Conservation (phyloP, 345 rosid genomes). For the Cochlearia excelsa region DNA sequence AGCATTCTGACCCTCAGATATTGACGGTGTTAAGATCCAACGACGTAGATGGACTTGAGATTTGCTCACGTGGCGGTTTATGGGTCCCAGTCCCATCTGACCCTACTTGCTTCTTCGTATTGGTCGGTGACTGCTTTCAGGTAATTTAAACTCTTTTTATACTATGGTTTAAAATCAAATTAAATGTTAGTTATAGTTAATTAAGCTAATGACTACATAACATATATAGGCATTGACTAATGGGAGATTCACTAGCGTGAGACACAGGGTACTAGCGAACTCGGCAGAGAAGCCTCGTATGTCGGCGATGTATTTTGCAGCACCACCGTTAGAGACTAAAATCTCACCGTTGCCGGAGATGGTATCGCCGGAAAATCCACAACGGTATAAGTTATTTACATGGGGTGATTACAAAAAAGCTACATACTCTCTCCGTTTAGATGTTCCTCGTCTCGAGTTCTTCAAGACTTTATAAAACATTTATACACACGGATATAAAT, state of each 20-base stretch:
- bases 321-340: slow-evolving; percentile 61
- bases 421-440: slow-evolving; percentile 63
- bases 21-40: slow-evolving; percentile 81
- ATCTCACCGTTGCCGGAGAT: slow-evolving; percentile 55
- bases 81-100: slow-evolving; percentile 88
- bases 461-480: slow-evolving; percentile 38
- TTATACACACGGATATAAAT: neutral
- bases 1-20: slow-evolving; percentile 99
- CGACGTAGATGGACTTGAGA: slow-evolving; percentile 88
- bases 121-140: slow-evolving; percentile 84
- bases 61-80: slow-evolving; percentile 50
- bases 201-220: neutral
- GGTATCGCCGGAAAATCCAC: slow-evolving; percentile 54
- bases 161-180: too few relatives aligned
- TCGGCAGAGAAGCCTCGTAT: slow-evolving; percentile 55
- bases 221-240: slow-evolving; percentile 65
- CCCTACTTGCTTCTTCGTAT: slow-evolving; percentile 67
- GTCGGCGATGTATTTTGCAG: slow-evolving; percentile 86
- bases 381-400: slow-evolving; percentile 57
- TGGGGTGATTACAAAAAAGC: slow-evolving; percentile 85
- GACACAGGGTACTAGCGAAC: slow-evolving; percentile 71
- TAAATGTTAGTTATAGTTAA: too few relatives aligned
- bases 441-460: slow-evolving; percentile 60
- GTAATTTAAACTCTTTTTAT: slow-evolving; percentile 32
- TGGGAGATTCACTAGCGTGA: slow-evolving; percentile 78